Conservation (phyloP, 2,329 filamentous ascomycete genomes). For the Fusarium duplospermum region DNA sequence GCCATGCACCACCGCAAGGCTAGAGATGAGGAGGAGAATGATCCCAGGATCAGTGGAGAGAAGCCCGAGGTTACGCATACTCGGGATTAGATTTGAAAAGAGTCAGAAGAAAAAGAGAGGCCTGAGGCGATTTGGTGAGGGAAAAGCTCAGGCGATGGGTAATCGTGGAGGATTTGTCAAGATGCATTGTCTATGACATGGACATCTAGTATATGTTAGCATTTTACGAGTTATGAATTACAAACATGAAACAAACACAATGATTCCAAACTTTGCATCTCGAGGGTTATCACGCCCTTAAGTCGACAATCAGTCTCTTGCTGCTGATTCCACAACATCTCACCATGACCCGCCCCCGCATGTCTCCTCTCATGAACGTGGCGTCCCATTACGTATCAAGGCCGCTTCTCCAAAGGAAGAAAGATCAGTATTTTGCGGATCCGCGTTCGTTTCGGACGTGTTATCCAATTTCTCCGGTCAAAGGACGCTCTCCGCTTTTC, state of each 20-base stretch:
- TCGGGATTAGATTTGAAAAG: conserved; percentile 11
- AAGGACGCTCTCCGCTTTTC: neutral
- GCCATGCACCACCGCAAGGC: conserved; percentile 6
- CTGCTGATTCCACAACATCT: neutral
- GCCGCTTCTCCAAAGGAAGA: neutral
- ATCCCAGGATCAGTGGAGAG: conserved; percentile 12
- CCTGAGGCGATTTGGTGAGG: neutral
- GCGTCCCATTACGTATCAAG: neutral
- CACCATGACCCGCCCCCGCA: conserved; percentile 1
- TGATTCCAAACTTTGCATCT: neutral
- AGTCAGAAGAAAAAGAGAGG: neutral
- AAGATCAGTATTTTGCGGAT: conserved; percentile 2
- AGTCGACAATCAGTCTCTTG: neutral
- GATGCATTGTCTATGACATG: neutral
- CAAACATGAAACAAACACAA: neutral
- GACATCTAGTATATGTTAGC: neutral
- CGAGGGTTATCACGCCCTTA: neutral
- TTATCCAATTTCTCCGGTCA: conserved; percentile 5
- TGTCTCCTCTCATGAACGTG: neutral
- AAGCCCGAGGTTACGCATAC: conserved; percentile 22
- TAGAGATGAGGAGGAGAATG: conserved; percentile 33
- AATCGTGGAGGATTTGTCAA: neutral
- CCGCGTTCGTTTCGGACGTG: neutral
- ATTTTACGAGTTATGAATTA: neutral
- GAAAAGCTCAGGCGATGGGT: neutral